Conservation (phyloP, 2,329 filamentous ascomycete species). For the Leptographium galeiforme region DNA sequence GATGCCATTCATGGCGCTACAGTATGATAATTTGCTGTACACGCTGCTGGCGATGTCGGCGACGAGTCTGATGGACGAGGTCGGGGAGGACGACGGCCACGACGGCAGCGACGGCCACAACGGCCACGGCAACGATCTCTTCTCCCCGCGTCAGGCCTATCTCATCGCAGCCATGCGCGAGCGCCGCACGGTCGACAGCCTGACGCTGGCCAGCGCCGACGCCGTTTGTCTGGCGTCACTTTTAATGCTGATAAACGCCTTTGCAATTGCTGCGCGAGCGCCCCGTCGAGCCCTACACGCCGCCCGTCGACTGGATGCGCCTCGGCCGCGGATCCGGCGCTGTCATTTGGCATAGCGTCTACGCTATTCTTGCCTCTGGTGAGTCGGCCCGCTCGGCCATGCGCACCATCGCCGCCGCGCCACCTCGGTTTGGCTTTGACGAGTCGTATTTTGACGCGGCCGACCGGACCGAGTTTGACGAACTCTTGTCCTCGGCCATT, state of each 20-base stretch:
- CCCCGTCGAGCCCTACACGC: slow-evolving; percentile 12
- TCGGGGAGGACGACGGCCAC: neutral
- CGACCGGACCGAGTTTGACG: slow-evolving; percentile 9
- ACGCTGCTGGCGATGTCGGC: slow-evolving; percentile 14
- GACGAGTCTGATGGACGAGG: slow-evolving; percentile 11
- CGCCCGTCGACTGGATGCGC: slow-evolving; percentile 14
- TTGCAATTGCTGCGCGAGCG: slow-evolving; percentile 16
- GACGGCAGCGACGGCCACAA: neutral
- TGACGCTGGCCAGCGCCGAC: slow-evolving; percentile 14
- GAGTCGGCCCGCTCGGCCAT: slow-evolving; percentile 9
- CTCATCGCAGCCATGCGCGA: slow-evolving; percentile 15
- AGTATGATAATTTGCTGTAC: slow-evolving; percentile 14
- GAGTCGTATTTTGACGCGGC: slow-evolving; percentile 14
- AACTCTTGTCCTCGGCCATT: slow-evolving; percentile 11
- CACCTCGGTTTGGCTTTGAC: slow-evolving; percentile 14
- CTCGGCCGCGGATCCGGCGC: slow-evolving; percentile 13
- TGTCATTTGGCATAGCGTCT: slow-evolving; percentile 15
- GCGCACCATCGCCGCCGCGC: slow-evolving; percentile 9
- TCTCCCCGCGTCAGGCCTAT: slow-evolving; percentile 15
- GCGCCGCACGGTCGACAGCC: slow-evolving; percentile 11
- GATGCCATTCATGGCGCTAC: slow-evolving; percentile 12
- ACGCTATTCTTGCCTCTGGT: slow-evolving; percentile 9
- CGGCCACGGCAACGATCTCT: slow-evolving; percentile 6
- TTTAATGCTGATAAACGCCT: slow-evolving; percentile 14
- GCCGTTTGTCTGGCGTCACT: slow-evolving; percentile 14